These are phyloP conservation scores for Ramichloridium luteum DNA, from an alignment of 2,329 filamentous ascomycete species.

Conservation along the genomic window DNA sequence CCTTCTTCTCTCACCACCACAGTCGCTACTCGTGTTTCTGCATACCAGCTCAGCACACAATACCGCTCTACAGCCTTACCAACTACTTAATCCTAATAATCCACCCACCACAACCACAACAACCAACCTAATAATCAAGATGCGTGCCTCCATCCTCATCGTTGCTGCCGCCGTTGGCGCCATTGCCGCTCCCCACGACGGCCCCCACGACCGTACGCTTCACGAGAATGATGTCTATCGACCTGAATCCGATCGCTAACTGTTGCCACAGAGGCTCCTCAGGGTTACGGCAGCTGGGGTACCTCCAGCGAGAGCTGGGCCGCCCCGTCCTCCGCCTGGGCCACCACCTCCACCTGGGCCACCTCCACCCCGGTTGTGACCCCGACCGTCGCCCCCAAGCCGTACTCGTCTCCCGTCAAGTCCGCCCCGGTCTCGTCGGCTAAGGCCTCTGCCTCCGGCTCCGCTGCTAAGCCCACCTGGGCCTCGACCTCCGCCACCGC, in stretches of 20 bases:
- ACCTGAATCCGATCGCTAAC: no score
- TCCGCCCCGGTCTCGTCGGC: slow-evolving; percentile 2
- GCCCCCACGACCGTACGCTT: slow-evolving; percentile 3
- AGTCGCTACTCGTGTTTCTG: slow-evolving; percentile 5
- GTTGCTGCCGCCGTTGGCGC: slow-evolving; percentile 6
- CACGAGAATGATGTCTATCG: no score
- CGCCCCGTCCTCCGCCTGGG: no score
- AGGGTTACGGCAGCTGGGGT: no score
- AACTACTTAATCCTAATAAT: not conserved
- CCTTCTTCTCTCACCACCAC: slow-evolving; percentile 2
- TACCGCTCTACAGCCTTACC: not conserved
- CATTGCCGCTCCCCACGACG: slow-evolving; percentile 3
- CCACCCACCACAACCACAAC: slow-evolving; percentile 3
- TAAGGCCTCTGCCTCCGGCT: slow-evolving; percentile 1
- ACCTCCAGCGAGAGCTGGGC: no score
- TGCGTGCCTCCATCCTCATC: slow-evolving; percentile 8
- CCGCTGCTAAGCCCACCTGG: slow-evolving; percentile 1
- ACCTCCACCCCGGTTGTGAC: no score
- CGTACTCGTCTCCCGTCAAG: no score
- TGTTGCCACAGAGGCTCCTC: no score
- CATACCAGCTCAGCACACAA: not conserved
- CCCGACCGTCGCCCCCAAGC: no score
- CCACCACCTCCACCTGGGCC: slow-evolving; percentile 1
- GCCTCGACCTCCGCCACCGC: not conserved
- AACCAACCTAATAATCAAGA: slow-evolving; percentile 7